These are phyloP conservation scores for Tetrahymena elliotti DNA, from an alignment of 73 alveolate genomes.

Conservation along the genomic window DNA sequence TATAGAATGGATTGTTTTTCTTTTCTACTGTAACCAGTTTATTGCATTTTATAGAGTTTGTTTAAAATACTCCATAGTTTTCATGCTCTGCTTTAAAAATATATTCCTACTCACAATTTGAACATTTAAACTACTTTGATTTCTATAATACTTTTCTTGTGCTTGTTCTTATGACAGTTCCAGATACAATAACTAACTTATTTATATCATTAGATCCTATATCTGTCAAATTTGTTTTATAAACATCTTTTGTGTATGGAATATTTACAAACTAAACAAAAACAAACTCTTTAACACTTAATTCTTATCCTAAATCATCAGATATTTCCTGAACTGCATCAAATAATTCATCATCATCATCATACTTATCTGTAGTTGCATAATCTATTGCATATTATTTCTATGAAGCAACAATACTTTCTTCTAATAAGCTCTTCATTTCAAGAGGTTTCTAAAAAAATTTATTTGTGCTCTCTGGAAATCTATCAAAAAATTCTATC, in stretches of 20 bases:
- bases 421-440: background rate
- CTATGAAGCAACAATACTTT: background rate
- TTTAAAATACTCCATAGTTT: background rate
- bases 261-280: background rate
- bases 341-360: background rate
- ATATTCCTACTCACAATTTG: background rate
- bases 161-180: background rate
- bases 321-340: background rate
- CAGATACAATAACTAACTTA: background rate
- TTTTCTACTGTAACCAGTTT: background rate
- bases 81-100: background rate
- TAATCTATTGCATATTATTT: background rate
- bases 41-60: background rate
- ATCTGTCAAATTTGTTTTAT: background rate
- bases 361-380: background rate
- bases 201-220: background rate
- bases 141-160: background rate
- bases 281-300: background rate
- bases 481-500: background rate
- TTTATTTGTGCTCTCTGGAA: background rate
- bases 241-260: background rate
- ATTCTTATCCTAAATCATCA: background rate
- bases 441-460: background rate
- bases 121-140: background rate
- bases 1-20: background rate